Evolutionary conservation across 1,139 yeast genomes (phyloP), one percentile per base, ranked within the genome.

Genomic region (Saccharomycopsis hybrid): DNA sequence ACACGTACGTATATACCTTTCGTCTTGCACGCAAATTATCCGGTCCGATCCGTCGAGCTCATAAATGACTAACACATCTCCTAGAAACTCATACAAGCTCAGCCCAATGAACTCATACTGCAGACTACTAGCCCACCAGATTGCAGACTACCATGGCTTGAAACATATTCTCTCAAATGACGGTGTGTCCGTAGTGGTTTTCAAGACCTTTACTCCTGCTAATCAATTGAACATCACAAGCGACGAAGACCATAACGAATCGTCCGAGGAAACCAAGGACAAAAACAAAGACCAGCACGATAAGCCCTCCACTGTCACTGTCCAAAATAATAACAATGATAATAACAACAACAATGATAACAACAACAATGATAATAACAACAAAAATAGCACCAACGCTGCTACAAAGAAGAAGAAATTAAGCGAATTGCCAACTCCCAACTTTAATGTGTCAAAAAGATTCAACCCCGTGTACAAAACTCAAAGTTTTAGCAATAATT

Each of bases 81-180:
- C 38, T 27, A 69, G 68, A 2, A 72, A 68, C 43, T 69, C 77
- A 0, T 70, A 74, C 61, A 70, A 74, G 48, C 59, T 78, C 59
- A 65, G 73, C 61, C 81, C 73, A 30, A 70, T 78, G 71, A 84
- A 84, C 62, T 80, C 87, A 1, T 84, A 80, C 62, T 81, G 78
- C 57, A 66, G 90, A 56, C 65, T 84, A 39, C 64, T 84, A 49
- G 73, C 83, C 1, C 89, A 84, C 62, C 85, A 83, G 55, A 65
- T 82, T 33, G 85, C 89, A 13, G 84, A 80, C 40, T 82, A 82
- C 62, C 82, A 83, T 60, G 68, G 71, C 30, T 63, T 84, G 50
- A 78, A 77, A 18, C 85, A 79, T 57, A 69, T 70, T 4, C 58
- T 76, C 32, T 68, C 73, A 31, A 69, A 69, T 43, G 77, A 71